phyloP scores from a whole-genome alignment of 2,329 filamentous ascomycete genomes.

The Cercospora beticola region DNA sequence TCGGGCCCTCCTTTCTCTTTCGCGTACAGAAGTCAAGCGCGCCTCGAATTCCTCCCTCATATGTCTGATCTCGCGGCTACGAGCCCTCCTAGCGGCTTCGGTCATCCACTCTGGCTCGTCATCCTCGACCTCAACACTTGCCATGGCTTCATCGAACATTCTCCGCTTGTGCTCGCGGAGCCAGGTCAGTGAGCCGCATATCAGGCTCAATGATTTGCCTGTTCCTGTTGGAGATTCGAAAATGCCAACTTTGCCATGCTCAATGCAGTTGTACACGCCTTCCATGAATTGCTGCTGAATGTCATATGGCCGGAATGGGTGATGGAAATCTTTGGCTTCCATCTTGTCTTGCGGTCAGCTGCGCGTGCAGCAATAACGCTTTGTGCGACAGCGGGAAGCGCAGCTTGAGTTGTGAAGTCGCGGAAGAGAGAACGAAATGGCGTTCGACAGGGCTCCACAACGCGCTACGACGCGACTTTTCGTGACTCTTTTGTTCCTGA shows the following conservation, averaged over 20 bases:
- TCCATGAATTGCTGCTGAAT: constrained; percentile 89
- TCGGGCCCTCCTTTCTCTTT: constrained; percentile 61
- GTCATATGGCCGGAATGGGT: constrained; percentile 82
- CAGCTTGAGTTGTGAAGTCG: neutral
- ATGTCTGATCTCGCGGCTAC: constrained; percentile 63
- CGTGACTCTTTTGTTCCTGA: constrained; percentile 16
- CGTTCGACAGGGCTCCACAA: constrained; percentile 11
- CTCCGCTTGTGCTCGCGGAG: constrained; percentile 75
- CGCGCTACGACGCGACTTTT: constrained; percentile 29
- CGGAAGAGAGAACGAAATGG: constrained; percentile 1
- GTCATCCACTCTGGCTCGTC: constrained; percentile 84
- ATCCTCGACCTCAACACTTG: constrained; percentile 50
- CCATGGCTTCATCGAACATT: constrained; percentile 55
- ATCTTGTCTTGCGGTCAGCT: constrained; percentile 13
- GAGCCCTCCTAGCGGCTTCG: constrained; percentile 70
- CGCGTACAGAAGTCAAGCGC: constrained; percentile 63
- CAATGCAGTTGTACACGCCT: constrained; percentile 74
- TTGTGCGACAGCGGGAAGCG: neutral
- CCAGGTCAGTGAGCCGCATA: constrained; percentile 88
- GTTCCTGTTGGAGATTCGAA: constrained; percentile 87
- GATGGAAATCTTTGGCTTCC: constrained; percentile 65
- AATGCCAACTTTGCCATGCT: constrained; percentile 78
- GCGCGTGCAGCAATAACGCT: neutral
- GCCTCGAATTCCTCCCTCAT: constrained; percentile 72
- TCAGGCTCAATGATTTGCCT: constrained; percentile 87